Conservation (phyloP, 306 rosid genomes). For the Ammopiptanthus mongolicus region DNA sequence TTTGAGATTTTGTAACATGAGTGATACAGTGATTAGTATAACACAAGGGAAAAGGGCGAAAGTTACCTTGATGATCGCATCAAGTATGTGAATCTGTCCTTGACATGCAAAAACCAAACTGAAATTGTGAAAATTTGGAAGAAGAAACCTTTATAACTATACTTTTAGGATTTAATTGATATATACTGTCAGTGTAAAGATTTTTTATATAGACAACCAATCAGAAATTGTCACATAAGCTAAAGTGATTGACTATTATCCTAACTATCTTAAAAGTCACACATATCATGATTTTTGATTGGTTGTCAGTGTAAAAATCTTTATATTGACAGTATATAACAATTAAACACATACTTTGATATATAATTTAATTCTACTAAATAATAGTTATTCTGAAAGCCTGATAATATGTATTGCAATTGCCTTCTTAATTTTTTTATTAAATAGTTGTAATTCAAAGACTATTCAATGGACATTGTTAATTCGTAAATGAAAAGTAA, state of each 20-base stretch:
- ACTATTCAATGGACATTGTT: not conserved
- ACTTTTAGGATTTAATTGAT: no score
- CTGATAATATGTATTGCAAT: not conserved
- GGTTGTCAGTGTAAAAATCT: no score
- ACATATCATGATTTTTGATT: no score
- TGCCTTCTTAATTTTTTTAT: not conserved
- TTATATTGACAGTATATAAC: no score
- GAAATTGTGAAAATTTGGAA: not conserved
- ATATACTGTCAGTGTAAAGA: no score
- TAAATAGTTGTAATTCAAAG: not conserved
- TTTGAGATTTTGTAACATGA: not conserved
- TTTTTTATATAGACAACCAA: no score
- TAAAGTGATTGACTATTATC: no score
- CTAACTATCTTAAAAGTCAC: no score
- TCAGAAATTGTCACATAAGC: no score
- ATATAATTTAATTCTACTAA: not conserved
- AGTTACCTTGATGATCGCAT: slow-evolving; percentile 1
- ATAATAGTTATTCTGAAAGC: not conserved
- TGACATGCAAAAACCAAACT: not conserved
- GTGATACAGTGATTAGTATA: slow-evolving; percentile 14
- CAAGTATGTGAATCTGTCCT: slow-evolving; percentile 1
- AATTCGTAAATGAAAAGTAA: not conserved
- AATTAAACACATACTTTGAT: no score
- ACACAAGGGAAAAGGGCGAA: slow-evolving; percentile 10
- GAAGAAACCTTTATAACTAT: not conserved